Conservation (phyloP, 2,329 filamentous ascomycete genomes). For the Penicillium crustosum region DNA sequence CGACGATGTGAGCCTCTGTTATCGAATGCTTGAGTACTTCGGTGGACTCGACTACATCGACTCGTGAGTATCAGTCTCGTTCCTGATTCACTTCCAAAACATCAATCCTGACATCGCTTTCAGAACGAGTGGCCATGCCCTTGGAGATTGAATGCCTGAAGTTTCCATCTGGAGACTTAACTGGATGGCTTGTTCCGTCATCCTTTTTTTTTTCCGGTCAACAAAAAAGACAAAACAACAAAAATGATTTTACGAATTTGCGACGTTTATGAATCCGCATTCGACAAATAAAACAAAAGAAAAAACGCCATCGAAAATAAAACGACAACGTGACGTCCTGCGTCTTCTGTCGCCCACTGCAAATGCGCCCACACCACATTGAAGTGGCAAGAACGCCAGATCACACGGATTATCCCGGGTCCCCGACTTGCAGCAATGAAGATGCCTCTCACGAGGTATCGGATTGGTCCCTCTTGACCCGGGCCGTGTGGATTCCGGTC, state of each 20-base stretch:
- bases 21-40: conserved; percentile 52
- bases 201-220: conserved; percentile 12
- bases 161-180: background rate
- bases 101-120: conserved; percentile 20
- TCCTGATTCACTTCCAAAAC: background rate
- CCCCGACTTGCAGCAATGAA: conserved; percentile 48
- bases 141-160: conserved; percentile 28
- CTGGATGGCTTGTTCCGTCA: background rate
- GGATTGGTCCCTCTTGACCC: conserved; percentile 44
- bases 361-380: conserved; percentile 17
- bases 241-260: conserved; percentile 18
- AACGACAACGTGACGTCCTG: conserved; percentile 6
- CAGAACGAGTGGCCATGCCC: conserved; percentile 23
- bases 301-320: conserved; percentile 17
- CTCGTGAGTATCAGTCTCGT: conserved; percentile 32
- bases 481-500: conserved; percentile 34
- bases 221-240: conserved; percentile 16
- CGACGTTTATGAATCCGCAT: conserved; percentile 22
- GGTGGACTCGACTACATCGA: conserved; percentile 51
- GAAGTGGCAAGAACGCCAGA: conserved; percentile 27
- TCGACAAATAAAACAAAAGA: conserved; percentile 16
- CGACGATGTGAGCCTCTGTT: conserved; percentile 47
- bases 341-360: conserved; percentile 9
- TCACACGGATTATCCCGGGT: conserved; percentile 34
- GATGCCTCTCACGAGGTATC: conserved; percentile 26